Conservation (phyloP, 345 rosid species). For the Brassica rapa region DNA sequence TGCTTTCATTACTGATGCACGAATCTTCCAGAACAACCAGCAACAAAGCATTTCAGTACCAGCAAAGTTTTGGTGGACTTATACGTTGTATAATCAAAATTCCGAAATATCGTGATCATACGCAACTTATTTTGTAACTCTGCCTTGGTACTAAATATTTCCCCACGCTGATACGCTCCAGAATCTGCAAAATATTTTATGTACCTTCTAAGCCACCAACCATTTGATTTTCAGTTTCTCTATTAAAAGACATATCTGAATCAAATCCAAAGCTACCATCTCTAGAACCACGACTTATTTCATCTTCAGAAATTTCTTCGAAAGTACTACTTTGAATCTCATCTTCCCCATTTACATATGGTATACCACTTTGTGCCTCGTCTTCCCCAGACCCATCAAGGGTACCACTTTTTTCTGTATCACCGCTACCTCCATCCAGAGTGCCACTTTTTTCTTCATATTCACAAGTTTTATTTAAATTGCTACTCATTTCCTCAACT, state of each 20-base stretch:
- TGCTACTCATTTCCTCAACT: background rate
- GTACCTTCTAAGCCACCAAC: background rate
- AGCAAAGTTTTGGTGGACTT: background rate
- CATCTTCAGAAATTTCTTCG: background rate
- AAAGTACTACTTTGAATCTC: background rate
- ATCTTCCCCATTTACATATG: background rate
- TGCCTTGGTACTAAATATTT: background rate
- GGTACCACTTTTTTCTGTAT: background rate
- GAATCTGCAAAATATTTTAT: background rate
- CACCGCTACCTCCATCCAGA: background rate
- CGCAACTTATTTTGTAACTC: background rate
- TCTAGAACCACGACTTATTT: background rate
- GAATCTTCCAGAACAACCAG: background rate
- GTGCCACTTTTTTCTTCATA: background rate
- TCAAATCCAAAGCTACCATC: background rate
- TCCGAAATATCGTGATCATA: slow-evolving; percentile 15
- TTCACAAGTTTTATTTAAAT: background rate
- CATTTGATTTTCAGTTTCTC: background rate
- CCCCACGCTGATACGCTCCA: background rate
- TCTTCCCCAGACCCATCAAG: background rate
- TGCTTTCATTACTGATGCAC: background rate
- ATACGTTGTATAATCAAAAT: slow-evolving; percentile 1
- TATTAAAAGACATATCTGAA: background rate
- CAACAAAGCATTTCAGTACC: background rate
- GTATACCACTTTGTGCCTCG: background rate